These are phyloP conservation scores for Citrus inodora DNA, from an alignment of 345 rosid genomes.

Conservation along the genomic window DNA sequence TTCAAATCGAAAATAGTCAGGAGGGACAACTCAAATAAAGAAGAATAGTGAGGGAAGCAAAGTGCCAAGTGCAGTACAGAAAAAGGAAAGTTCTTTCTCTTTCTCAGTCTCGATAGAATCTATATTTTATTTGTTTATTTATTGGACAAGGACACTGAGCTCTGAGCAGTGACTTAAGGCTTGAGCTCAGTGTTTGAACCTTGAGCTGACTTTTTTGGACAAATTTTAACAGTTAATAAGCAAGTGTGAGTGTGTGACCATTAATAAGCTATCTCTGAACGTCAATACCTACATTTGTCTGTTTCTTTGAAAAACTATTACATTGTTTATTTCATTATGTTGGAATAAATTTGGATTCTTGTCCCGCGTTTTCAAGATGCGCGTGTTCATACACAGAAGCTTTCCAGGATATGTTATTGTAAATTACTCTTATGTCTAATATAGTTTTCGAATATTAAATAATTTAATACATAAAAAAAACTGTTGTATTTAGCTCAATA, in stretches of 20 bases:
- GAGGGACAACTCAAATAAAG: not conserved
- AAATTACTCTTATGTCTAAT: too few relatives aligned
- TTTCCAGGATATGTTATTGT: too few relatives aligned
- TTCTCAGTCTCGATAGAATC: slow-evolving; percentile 23
- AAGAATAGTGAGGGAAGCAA: not conserved
- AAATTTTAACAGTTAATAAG: not conserved
- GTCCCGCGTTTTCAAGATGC: not conserved
- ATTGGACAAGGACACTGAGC: slow-evolving; percentile 21
- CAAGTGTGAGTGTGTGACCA: too few relatives aligned
- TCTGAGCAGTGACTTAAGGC: not conserved
- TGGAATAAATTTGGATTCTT: not conserved
- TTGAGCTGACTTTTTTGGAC: slow-evolving; percentile 48
- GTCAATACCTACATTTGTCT: slow-evolving; percentile 43
- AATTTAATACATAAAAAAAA: too few relatives aligned
- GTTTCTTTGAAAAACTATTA: slow-evolving; percentile 17
- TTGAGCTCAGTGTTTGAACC: too few relatives aligned
- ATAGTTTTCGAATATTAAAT: too few relatives aligned
- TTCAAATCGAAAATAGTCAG: too few relatives aligned
- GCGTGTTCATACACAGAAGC: not conserved
- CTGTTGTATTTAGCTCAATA: accelerated
- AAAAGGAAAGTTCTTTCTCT: slow-evolving; percentile 44
- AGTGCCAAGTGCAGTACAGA: slow-evolving; percentile 2
- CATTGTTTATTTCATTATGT: not conserved
- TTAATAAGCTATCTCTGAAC: not conserved
- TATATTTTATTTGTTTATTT: slow-evolving; percentile 5